Evolutionary conservation across 495 filamentous ascomycete species (phyloP), one percentile per base, ranked within the genome.

Genomic region (Tuber aestivum): DNA sequence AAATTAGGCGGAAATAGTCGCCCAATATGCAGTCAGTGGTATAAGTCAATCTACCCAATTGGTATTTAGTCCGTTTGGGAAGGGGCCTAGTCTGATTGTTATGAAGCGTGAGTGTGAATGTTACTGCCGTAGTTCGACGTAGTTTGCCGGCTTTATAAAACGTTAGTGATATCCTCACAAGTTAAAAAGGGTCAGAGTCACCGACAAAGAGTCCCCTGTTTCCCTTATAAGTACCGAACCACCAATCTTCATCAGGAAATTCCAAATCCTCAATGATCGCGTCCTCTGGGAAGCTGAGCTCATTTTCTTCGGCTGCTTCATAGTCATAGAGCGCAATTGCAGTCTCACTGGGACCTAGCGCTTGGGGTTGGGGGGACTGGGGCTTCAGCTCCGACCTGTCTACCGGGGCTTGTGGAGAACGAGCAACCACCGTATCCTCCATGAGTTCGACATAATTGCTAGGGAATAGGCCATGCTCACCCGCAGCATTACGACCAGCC

Each of bases 201-300:
- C 81, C 70, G 72, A 82, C 81, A 41, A 99, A 99, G n/a, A 98
- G 87, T 38, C 95, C 95, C 10, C 87, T 89, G 75, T 89, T 89
- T 14, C 93, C 93, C 37, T 89, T 86, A 81, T 93, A 96, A 77
- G 92, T 89, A 50, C 95, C 95, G 77, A 92, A 90, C 95, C 95
- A 99, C 95, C 95, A 99, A 83, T 98, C 95, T 76, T 98, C 94
- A 83, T 98, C 95, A 7, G 96, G 96, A 85, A 98, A 98, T 85
- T 97, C 93, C 44, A 83, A 71, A 73, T 83, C 72, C 72, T 79
- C 77, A 37, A 99, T 93, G 70, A 86, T 93, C 41, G 92, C 94
- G 8, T 90, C 91, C 80, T 99, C 95, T 0, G 93, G 93, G 84
- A 99, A 99, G 81, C 90, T 93, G 74, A 99, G 84, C 84, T 99